These are phyloP conservation scores for Cyclotella sp. DNA, from an alignment of 108 stramenopile species.

Conservation along the genomic window DNA sequence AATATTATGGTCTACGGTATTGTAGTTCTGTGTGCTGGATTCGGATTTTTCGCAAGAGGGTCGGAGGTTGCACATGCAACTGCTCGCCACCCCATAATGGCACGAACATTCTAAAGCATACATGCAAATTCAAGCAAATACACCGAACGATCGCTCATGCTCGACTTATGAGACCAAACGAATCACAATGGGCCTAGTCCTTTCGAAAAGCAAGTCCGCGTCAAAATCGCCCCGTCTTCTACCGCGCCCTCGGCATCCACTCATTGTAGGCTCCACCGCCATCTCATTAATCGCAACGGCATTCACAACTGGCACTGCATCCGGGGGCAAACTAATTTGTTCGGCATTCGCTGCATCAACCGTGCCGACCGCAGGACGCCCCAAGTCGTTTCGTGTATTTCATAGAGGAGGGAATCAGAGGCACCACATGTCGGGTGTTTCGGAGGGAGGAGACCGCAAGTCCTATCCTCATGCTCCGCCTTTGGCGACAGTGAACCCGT, in stretches of 20 bases:
- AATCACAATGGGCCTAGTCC: conserved; percentile 1
- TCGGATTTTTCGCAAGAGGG: not conserved
- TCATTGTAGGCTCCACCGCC: conserved; percentile 23
- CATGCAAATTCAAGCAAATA: too few relatives aligned
- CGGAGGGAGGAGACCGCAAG: not conserved
- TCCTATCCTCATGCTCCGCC: conserved; percentile 19
- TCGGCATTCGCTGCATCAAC: conserved; percentile 41
- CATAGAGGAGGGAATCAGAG: not conserved
- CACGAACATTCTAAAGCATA: not conserved
- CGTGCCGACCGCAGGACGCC: not conserved
- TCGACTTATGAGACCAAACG: not conserved
- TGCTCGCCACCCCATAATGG: not conserved
- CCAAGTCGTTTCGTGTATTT: not conserved
- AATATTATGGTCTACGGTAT: too few relatives aligned
- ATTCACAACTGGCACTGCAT: conserved; percentile 7
- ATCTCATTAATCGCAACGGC: conserved; percentile 19
- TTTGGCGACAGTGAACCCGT: conserved; percentile 20
- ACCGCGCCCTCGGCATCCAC: conserved; percentile 12
- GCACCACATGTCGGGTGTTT: not conserved
- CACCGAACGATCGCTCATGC: too few relatives aligned
- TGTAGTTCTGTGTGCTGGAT: too few relatives aligned
- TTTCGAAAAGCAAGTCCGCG: not conserved
- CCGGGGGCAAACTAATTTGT: conserved; percentile 1
- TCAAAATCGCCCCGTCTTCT: not conserved
- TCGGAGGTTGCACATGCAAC: not conserved